phyloP scores from a whole-genome alignment of 768 basidiomycete species.

The Lactifluus pinguis region DNA sequence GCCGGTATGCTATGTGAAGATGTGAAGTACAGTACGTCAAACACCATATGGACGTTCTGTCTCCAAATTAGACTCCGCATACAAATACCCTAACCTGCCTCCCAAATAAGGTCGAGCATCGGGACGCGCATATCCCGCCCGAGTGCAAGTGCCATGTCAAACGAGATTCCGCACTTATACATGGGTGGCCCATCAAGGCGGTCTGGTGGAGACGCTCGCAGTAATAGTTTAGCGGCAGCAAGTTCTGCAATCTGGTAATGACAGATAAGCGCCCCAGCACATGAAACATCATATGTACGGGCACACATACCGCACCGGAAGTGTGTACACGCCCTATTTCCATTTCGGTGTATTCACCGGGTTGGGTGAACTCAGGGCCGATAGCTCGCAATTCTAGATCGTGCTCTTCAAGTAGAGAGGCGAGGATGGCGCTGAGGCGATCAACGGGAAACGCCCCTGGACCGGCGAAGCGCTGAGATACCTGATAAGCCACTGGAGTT shows the following conservation, averaged over 20 bases:
- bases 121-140: conserved; percentile 53
- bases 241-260: conserved; percentile 53
- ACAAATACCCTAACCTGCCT: conserved; percentile 22
- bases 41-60: not conserved
- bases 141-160: conserved; percentile 43
- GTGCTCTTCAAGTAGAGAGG: conserved; percentile 67
- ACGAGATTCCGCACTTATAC: conserved; percentile 67
- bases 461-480: conserved; percentile 71
- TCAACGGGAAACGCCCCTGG: conserved; percentile 75
- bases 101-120: conserved; percentile 63
- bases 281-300: not conserved
- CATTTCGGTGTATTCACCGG: conserved; percentile 70
- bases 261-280: not conserved
- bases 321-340: conserved; percentile 56
- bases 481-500: conserved; percentile 28
- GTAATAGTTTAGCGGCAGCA: conserved; percentile 53
- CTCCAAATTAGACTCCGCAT: not conserved
- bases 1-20: not conserved
- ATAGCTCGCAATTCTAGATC: conserved; percentile 40
- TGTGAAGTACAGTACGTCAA: not conserved
- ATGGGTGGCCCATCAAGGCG: conserved; percentile 59
- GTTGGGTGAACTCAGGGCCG: conserved; percentile 40
- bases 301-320: conserved; percentile 43
- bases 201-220: conserved; percentile 52
- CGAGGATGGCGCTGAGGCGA: conserved; percentile 70